Percentiles rank a stretch among this genome's conserved stretches.
Conservation (phyloP, 371 early-diverging fungal genomes). For the Choanephora cucurbitarum region DNA sequence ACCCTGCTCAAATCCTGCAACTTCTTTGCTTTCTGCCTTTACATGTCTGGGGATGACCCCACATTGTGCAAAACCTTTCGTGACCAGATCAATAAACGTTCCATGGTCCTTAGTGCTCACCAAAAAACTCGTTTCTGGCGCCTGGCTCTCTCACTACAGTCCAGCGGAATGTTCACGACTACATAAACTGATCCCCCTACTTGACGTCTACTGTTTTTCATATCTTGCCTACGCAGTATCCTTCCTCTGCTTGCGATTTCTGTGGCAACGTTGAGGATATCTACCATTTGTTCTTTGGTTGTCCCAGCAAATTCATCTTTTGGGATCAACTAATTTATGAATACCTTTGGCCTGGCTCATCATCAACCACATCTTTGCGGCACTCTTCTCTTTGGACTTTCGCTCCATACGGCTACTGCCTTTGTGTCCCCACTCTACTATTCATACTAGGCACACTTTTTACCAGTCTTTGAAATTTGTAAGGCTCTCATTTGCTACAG, state of each 20-base stretch:
- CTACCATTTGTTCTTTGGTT: not conserved
- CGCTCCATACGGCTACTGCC: too few species aligned
- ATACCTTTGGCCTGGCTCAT: not conserved
- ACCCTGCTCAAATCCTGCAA: not conserved
- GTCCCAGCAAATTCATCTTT: not conserved
- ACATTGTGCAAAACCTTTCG: not conserved
- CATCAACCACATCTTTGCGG: not conserved
- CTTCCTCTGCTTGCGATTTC: not conserved
- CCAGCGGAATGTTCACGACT: not conserved
- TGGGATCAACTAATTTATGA: not conserved
- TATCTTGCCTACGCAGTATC: not conserved
- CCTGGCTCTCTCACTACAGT: constrained; percentile 1
- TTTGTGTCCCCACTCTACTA: too few species aligned
- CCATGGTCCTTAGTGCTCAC: not conserved
- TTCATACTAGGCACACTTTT: too few species aligned
- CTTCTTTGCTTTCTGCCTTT: not conserved
- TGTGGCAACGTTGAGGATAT: not conserved
- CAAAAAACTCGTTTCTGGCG: not conserved
- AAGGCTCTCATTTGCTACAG: too few species aligned
- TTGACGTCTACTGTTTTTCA: not conserved
- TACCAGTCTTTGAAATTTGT: too few species aligned
- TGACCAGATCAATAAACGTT: not conserved
- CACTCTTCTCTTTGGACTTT: not conserved
- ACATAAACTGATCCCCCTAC: not conserved
- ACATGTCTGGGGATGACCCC: not conserved